Evolutionary conservation across 176 grass and related monocot genomes (phyloP).

Genomic region (Musa troglodytarum): DNA sequence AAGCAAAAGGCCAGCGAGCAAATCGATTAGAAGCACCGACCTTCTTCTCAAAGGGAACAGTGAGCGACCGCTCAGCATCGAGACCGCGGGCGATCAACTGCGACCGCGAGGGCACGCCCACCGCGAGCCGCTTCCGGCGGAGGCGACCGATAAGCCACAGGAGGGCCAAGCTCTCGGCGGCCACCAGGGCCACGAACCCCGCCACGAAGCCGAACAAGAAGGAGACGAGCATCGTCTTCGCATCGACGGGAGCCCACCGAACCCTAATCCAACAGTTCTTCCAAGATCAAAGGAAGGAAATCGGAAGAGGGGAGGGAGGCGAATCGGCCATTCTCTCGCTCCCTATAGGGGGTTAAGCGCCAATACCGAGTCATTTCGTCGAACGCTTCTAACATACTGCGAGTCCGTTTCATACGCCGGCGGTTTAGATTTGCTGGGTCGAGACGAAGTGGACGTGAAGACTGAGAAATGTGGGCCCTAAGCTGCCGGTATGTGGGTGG

Average conservation of each 20-base stretch:
- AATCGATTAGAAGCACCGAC: constrained; percentile 10
- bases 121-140: constrained; percentile 14
- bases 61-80: constrained; percentile 33
- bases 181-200: constrained; percentile 40
- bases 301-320: neutral
- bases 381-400: no score
- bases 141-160: constrained; percentile 39
- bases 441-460: no score
- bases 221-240: constrained; percentile 1
- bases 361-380: no score
- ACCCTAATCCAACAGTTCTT: neutral
- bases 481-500: no score
- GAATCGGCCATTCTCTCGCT: neutral
- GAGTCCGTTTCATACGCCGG: no score
- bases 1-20: neutral
- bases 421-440: no score
- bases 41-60: constrained; percentile 53
- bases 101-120: neutral
- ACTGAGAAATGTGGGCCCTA: no score
- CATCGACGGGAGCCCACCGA: neutral
- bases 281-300: neutral
- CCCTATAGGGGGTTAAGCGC: no score
- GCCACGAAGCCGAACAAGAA: constrained; percentile 61
- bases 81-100: constrained; percentile 28
- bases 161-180: constrained; percentile 35